phyloP scores from a whole-genome alignment of 192 early-diverging fungal genomes.

The Coemansia sp. region DNA sequence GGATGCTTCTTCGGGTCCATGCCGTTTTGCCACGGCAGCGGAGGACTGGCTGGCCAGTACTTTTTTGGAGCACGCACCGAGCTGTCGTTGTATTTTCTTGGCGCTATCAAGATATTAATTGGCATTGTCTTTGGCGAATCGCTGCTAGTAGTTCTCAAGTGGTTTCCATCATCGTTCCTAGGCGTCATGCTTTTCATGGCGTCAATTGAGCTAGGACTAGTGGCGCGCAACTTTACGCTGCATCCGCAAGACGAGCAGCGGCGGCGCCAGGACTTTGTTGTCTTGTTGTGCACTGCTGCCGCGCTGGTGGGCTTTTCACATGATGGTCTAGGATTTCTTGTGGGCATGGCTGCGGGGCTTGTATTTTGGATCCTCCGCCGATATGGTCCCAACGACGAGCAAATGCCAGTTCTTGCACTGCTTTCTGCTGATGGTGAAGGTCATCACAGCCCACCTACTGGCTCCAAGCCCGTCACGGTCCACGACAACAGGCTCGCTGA shows the following conservation, averaged over 20 bases:
- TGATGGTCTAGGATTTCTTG: slow-evolving; percentile 80
- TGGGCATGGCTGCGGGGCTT: slow-evolving; percentile 61
- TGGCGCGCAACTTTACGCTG: slow-evolving; percentile 55
- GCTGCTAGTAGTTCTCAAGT: slow-evolving; percentile 67
- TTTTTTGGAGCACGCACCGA: slow-evolving; percentile 88
- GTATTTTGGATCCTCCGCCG: slow-evolving; percentile 51
- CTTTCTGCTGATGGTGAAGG: background rate
- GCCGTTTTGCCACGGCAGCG: slow-evolving; percentile 81
- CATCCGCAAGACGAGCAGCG: slow-evolving; percentile 36
- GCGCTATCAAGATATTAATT: slow-evolving; percentile 71
- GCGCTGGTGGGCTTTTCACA: slow-evolving; percentile 75
- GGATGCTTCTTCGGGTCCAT: slow-evolving; percentile 79
- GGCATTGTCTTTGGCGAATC: slow-evolving; percentile 86
- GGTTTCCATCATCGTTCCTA: slow-evolving; percentile 76
- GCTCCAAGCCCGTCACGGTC: background rate
- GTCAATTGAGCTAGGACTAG: slow-evolving; percentile 71
- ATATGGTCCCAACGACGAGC: background rate
- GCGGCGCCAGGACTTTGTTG: slow-evolving; percentile 61
- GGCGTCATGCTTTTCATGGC: slow-evolving; percentile 89
- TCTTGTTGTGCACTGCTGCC: slow-evolving; percentile 72
- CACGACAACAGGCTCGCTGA: slow-evolving; percentile 2
- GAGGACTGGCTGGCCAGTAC: slow-evolving; percentile 93
- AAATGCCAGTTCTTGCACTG: background rate
- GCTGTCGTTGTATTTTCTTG: slow-evolving; percentile 77
- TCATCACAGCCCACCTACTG: slow-evolving; percentile 12